Conservation (phyloP, 768 basidiomycete genomes). For the Antrodiella citrinella region DNA sequence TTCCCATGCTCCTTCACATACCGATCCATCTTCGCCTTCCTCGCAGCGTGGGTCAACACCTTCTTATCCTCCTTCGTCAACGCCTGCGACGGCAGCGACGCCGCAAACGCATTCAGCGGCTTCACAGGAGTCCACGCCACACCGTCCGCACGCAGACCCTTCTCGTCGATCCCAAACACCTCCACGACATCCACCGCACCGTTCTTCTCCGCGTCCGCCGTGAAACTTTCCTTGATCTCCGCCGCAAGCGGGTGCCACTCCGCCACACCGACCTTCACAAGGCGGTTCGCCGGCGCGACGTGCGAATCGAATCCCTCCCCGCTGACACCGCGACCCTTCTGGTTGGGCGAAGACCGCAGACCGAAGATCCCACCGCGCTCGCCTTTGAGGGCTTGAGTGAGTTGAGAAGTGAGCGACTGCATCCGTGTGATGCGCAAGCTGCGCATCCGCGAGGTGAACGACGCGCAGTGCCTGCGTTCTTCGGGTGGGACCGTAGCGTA, state of each 20-base stretch:
- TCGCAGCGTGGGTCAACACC: neutral
- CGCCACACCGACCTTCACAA: conserved; percentile 28
- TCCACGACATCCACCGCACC: conserved; percentile 14
- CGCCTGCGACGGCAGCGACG: neutral
- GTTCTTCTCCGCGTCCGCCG: conserved; percentile 10
- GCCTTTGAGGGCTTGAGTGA: conserved; percentile 27
- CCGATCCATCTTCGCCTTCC: neutral
- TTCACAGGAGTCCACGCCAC: conserved; percentile 5
- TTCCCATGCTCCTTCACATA: neutral
- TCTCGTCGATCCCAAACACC: conserved; percentile 22
- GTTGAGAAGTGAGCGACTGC: conserved; percentile 20
- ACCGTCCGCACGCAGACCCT: conserved; percentile 17
- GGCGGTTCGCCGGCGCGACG: conserved; percentile 23
- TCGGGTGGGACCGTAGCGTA: conserved; percentile 23
- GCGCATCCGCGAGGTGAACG: conserved; percentile 26
- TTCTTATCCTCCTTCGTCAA: neutral
- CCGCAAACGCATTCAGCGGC: neutral
- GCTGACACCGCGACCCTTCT: conserved; percentile 26
- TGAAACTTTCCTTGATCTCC: conserved; percentile 16
- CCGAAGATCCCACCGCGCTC: conserved; percentile 30
- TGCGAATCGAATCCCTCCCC: conserved; percentile 30
- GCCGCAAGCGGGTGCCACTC: conserved; percentile 22
- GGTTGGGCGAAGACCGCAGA: conserved; percentile 23
- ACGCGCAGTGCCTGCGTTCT: conserved; percentile 26
- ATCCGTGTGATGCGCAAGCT: conserved; percentile 28